Evolutionary conservation across 2,329 filamentous ascomycete genomes (phyloP).

Genomic region (Arachnopeziza araneosa): DNA sequence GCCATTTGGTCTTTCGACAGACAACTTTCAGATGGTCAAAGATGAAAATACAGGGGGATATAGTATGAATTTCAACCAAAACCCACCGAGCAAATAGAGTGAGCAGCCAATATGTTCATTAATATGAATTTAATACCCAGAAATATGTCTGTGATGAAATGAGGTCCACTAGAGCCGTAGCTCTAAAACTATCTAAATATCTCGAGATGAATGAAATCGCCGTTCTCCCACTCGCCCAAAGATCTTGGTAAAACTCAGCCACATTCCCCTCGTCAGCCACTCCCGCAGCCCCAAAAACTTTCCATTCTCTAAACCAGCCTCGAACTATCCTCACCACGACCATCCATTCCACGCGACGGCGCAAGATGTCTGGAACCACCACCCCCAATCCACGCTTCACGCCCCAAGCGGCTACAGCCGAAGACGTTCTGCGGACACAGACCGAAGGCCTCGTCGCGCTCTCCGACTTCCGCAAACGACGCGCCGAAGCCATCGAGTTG

Average conservation of each 20-base stretch:
- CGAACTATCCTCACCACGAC: not conserved
- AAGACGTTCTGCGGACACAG: constrained; percentile 31
- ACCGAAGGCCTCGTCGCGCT: constrained; percentile 81
- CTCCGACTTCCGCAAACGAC: constrained; percentile 91
- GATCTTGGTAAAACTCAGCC: no score
- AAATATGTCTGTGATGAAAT: no score
- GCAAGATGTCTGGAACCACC: constrained; percentile 18
- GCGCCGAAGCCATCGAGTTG: constrained; percentile 87
- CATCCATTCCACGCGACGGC: not conserved
- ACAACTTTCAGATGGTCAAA: constrained; percentile 91
- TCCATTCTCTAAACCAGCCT: not conserved
- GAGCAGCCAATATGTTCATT: no score
- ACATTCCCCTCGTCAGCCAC: not conserved
- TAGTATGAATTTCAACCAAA: constrained; percentile 73
- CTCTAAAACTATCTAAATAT: no score
- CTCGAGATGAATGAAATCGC: no score
- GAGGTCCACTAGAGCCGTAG: no score
- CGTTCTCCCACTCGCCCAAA: no score
- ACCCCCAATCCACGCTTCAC: constrained; percentile 32
- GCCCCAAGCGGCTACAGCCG: constrained; percentile 28
- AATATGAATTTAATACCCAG: no score
- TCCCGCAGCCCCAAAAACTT: not conserved
- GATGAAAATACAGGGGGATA: constrained; percentile 88
- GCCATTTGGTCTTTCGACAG: constrained; percentile 88
- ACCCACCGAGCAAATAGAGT: constrained; percentile 1